Evolutionary conservation across 768 basidiomycete genomes (phyloP), one percentile per base, ranked within the genome.

Genomic region (Suillus subalutaceus): DNA sequence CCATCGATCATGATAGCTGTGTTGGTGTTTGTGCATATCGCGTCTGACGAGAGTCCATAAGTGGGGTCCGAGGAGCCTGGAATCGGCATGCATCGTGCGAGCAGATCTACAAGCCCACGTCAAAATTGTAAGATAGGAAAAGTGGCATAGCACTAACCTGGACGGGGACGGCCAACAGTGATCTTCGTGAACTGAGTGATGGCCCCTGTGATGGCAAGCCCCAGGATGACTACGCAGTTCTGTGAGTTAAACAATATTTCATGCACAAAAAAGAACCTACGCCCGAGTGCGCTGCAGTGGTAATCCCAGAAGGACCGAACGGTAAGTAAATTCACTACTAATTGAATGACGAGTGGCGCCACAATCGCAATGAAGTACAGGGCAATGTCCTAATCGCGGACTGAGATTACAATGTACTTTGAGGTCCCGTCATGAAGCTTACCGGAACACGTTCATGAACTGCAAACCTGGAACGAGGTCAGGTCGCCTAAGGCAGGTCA

Each of bases 281-380:
- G 66, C 18, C 84, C 84, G 4, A 86, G 79, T 9, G 69, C 72
- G 58, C 90, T 83, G 71, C 87, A 90, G 73, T 97, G 96, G 38
- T 91, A 79, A 72, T 97, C 96, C 95, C 96, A 98, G 81, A 88
- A 88, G 3, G 88, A 90, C n/a, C 90, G 85, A 37, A 94, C 81
- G 26, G 93, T 90, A 16, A 92, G 59, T 26, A 88, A 65, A 70
- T 93, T 92, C 70, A 96, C 83, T 23, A 88, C 69, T 23, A 89
- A 83, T 72, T 93, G 88, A 52, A 94, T 78, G 55, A 88, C 71
- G 26, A 93, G 74, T 0, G 96, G 96, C 3, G 92, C 82, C 3
- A 89, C 86, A 35, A 85, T 57, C 13, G 84, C 83, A 61, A 89
- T 86, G 15, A 87, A 68, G 69, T 83, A 84, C 7, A 89, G 72